A percentile compares a stretch with the other conserved stretches of the same genome.
phyloP scores from a whole-genome alignment of 495 filamentous ascomycete species.

The Talaromyces stipitatus region DNA sequence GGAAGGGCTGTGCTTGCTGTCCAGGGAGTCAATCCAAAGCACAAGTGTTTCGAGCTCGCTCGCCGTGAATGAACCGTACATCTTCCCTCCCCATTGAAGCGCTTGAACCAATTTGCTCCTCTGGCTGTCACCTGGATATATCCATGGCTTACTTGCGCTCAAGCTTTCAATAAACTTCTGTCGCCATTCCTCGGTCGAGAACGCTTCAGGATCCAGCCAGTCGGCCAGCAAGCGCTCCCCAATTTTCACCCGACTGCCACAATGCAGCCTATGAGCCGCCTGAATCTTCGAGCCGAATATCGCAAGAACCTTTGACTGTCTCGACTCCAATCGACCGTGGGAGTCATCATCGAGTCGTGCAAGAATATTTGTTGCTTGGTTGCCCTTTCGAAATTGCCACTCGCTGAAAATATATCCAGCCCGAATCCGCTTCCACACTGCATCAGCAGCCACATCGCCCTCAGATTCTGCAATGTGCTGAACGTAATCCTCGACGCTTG shows the following conservation, averaged over 20 bases:
- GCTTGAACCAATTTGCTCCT: slow-evolving; percentile 30
- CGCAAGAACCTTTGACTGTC: slow-evolving; percentile 13
- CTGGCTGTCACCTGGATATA: slow-evolving; percentile 24
- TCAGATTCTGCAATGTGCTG: slow-evolving; percentile 17
- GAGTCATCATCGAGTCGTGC: not conserved
- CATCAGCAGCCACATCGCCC: slow-evolving; percentile 14
- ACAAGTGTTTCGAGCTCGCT: slow-evolving; percentile 26
- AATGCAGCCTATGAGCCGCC: slow-evolving; percentile 24
- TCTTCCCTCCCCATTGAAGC: slow-evolving; percentile 34
- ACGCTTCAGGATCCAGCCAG: slow-evolving; percentile 25
- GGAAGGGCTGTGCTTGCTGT: not conserved
- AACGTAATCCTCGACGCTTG: slow-evolving; percentile 29
- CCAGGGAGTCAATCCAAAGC: slow-evolving; percentile 31
- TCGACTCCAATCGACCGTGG: not conserved
- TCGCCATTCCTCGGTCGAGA: slow-evolving; percentile 13
- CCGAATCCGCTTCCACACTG: slow-evolving; percentile 40
- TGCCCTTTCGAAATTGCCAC: slow-evolving; percentile 7
- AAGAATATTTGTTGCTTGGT: not conserved
- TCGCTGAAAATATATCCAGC: slow-evolving; percentile 36
- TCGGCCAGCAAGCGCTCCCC: slow-evolving; percentile 21
- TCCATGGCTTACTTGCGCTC: slow-evolving; percentile 25
- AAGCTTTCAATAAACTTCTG: slow-evolving; percentile 18
- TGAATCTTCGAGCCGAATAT: not conserved
- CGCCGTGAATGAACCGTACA: slow-evolving; percentile 43
- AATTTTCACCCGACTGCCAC: slow-evolving; percentile 22